A percentile compares a stretch with the other conserved stretches of the same genome.
phyloP scores from a whole-genome alignment of 805 yeast genomes.

The Candida krabiensis region DNA sequence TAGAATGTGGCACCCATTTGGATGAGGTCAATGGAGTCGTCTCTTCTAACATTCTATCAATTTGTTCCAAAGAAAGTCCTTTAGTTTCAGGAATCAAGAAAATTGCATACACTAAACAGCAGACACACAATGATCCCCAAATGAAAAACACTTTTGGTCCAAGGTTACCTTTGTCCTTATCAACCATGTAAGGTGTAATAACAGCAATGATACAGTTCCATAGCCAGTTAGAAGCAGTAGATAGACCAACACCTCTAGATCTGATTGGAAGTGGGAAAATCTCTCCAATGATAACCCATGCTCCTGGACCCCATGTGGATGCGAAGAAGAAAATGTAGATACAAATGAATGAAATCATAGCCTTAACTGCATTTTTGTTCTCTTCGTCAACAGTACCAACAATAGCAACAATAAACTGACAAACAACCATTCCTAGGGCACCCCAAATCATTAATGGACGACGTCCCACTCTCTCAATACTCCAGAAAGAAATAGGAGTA shows the following conservation, averaged over 20 bases:
- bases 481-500: slow-evolving; percentile 55
- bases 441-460: slow-evolving; percentile 49
- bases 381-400: slow-evolving; percentile 33
- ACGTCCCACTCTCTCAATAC: slow-evolving; percentile 62
- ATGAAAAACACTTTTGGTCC: slow-evolving; percentile 69
- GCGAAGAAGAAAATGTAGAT: slow-evolving; percentile 75
- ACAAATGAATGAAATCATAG: slow-evolving; percentile 46
- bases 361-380: slow-evolving; percentile 29
- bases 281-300: slow-evolving; percentile 66
- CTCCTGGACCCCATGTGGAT: slow-evolving; percentile 81
- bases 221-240: slow-evolving; percentile 79
- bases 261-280: slow-evolving; percentile 72
- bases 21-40: slow-evolving; percentile 35
- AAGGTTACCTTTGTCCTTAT: slow-evolving; percentile 58
- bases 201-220: slow-evolving; percentile 77
- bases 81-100: slow-evolving; percentile 76
- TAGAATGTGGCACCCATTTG: slow-evolving; percentile 37
- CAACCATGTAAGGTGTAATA: slow-evolving; percentile 72
- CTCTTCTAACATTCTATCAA: slow-evolving; percentile 49
- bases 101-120: slow-evolving; percentile 64
- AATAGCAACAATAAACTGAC: slow-evolving; percentile 60
- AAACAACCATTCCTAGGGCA: slow-evolving; percentile 47
- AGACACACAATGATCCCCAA: slow-evolving; percentile 54
- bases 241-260: slow-evolving; percentile 68
- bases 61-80: slow-evolving; percentile 81